Conservation (phyloP, 495 filamentous ascomycete genomes). For the Umbilicaria muhlenbergii region DNA sequence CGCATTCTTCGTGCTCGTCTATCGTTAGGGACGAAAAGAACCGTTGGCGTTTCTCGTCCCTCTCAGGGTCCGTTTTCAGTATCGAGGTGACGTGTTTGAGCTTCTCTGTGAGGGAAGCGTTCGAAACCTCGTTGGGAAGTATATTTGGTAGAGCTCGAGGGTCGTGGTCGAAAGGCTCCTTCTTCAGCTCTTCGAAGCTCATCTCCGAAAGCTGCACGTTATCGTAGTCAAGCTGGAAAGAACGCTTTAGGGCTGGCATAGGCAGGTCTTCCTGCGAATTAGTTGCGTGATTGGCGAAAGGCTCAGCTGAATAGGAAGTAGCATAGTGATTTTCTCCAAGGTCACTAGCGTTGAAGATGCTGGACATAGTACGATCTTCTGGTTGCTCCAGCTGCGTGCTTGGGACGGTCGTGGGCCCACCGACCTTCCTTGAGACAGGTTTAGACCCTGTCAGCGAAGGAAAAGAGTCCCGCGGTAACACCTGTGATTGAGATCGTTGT, state of each 20-base stretch:
- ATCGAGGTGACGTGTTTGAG: conserved; percentile 26
- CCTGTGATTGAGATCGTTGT: too few relatives aligned
- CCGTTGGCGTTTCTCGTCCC: conserved; percentile 31
- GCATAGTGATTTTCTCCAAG: too few relatives aligned
- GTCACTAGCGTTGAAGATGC: too few relatives aligned
- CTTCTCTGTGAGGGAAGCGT: conserved; percentile 21
- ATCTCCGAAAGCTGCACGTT: conserved; percentile 33
- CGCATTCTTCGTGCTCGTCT: conserved; percentile 67
- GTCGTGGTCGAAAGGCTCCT: conserved; percentile 38
- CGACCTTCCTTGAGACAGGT: too few relatives aligned
- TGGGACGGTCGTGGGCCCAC: too few relatives aligned
- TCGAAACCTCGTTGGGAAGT: conserved; percentile 6
- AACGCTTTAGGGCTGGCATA: conserved; percentile 2
- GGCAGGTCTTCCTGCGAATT: too few relatives aligned
- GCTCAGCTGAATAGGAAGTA: too few relatives aligned
- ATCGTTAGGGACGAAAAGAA: conserved; percentile 52
- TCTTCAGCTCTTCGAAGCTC: conserved; percentile 35
- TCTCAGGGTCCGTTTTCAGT: conserved; percentile 2
- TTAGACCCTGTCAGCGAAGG: too few relatives aligned
- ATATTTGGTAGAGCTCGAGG: conserved; percentile 13
- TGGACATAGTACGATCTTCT: too few relatives aligned
- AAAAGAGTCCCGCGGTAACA: too few relatives aligned
- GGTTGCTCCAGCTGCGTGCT: too few relatives aligned
- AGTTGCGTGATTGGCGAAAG: too few relatives aligned
- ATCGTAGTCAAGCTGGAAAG: conserved; percentile 34